phyloP scores from a whole-genome alignment of 208 protist genomes.

The Trypanosoma caninum region DNA sequence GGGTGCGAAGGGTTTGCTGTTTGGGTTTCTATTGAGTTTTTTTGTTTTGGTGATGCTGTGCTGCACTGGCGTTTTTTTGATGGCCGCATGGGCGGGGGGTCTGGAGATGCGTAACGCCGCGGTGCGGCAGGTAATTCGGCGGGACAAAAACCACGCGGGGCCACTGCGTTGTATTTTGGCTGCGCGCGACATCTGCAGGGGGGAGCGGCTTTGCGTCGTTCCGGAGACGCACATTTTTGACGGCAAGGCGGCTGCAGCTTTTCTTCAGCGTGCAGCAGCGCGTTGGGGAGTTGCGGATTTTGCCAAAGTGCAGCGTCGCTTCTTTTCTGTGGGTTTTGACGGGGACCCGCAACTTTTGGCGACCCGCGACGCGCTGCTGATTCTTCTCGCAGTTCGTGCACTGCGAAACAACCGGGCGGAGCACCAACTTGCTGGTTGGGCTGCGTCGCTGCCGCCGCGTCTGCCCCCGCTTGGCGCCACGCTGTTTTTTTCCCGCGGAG shows the following conservation, averaged over 20 bases:
- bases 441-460: slow-evolving; percentile 42
- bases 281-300: neutral
- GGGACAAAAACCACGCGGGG: neutral
- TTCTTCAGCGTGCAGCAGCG: slow-evolving; percentile 27
- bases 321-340: neutral
- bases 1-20: too few relatives aligned
- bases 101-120: slow-evolving; percentile 11
- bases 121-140: slow-evolving; percentile 22
- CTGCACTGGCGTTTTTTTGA: slow-evolving; percentile 5
- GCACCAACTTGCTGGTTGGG: slow-evolving; percentile 38
- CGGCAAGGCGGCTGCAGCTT: slow-evolving; percentile 32
- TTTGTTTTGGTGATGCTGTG: neutral
- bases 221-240: slow-evolving; percentile 41
- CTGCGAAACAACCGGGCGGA: slow-evolving; percentile 18
- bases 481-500: slow-evolving; percentile 20
- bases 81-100: slow-evolving; percentile 11
- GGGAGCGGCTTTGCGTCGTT: slow-evolving; percentile 56
- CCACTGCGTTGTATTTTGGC: slow-evolving; percentile 69
- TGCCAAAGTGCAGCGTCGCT: neutral
- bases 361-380: slow-evolving; percentile 65
- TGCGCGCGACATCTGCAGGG: slow-evolving; percentile 37
- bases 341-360: slow-evolving; percentile 22
- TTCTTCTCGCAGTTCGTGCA: slow-evolving; percentile 47
- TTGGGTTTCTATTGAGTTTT: neutral
- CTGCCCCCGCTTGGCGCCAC: slow-evolving; percentile 54